Conservation (phyloP, 2,329 filamentous ascomycete genomes). For the Penicillium sp. region DNA sequence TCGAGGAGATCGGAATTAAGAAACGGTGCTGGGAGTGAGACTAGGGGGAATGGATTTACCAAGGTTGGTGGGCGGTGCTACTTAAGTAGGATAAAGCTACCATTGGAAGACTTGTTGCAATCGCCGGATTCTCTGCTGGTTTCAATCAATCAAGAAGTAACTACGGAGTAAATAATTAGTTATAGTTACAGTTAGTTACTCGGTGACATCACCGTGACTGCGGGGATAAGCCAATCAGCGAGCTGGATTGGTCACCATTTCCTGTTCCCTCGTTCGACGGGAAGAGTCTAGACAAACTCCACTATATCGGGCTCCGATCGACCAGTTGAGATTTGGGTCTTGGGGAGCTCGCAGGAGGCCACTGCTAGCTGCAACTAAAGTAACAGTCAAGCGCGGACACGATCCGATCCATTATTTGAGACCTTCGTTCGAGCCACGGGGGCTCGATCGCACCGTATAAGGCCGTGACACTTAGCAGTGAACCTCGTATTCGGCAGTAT, state of each 20-base stretch:
- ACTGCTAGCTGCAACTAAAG: neutral
- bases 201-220: conserved; percentile 22
- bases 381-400: neutral
- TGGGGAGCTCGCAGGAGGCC: neutral
- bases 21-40: neutral
- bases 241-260: conserved; percentile 15
- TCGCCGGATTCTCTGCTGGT: neutral
- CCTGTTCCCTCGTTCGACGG: neutral
- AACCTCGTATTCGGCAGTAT: neutral
- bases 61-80: neutral
- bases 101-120: neutral
- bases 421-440: too few species aligned
- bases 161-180: neutral
- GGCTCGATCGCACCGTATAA: neutral
- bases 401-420: neutral
- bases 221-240: conserved; percentile 16
- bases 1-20: neutral
- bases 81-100: neutral
- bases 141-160: neutral
- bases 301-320: neutral
- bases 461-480: too few species aligned
- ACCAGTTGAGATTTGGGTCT: neutral
- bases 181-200: neutral
- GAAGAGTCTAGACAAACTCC: neutral
- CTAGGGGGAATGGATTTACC: neutral